Evolutionary conservation across 2,329 filamentous ascomycete genomes (phyloP), one percentile per base, ranked within the genome.

Genomic region (Daldinia sp.): DNA sequence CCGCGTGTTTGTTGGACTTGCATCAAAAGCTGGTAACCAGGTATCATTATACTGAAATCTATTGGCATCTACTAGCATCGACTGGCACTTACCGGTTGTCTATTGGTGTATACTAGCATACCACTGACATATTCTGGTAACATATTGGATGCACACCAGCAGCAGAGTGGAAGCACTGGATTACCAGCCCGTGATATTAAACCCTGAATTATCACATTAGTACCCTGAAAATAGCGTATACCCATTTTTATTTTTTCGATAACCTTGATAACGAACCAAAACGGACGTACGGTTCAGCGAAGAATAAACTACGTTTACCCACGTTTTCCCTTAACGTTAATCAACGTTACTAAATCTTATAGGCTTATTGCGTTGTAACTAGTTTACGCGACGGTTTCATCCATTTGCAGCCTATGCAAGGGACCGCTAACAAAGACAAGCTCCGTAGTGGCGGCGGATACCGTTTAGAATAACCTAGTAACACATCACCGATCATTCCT

Each of bases 361-460:
- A 27, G 9, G 11, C n/a, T n/a, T n/a, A 37, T 62, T 50, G 49
- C 58, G 49, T 54, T 15, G n/a, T 48, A 8, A 29, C 52, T 67
- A 64, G 54, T 51, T 48, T 43, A 55, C 48, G 30, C 53, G 54
- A 67, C 64, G 58, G 66, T 68, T 68, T 68, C 64, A 66, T 67
- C 48, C 30, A 62, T 13, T 29, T 57, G 55, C 48, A 56, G 13
- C 5, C 50, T 54, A 66, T 66, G 64, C 64, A 66, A 64, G 59
- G 61, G 58, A 32, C 45, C 27, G 45, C 47, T 49, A 25, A 45
- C 34, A 32, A 39, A 21, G 50, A 49, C 55, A 47, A 37, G 32
- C 53, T 57, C 63, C 63, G 60, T 61, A 51, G 32, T 60, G 52
- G 60, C 60, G 53, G 56, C 60, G 41, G 56, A 53, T 59, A 53